A percentile compares a stretch with the other conserved stretches of the same genome.
These are phyloP conservation scores for Aquilaria sinensis DNA, from an alignment of 345 rosid genomes.

Conservation along the genomic window DNA sequence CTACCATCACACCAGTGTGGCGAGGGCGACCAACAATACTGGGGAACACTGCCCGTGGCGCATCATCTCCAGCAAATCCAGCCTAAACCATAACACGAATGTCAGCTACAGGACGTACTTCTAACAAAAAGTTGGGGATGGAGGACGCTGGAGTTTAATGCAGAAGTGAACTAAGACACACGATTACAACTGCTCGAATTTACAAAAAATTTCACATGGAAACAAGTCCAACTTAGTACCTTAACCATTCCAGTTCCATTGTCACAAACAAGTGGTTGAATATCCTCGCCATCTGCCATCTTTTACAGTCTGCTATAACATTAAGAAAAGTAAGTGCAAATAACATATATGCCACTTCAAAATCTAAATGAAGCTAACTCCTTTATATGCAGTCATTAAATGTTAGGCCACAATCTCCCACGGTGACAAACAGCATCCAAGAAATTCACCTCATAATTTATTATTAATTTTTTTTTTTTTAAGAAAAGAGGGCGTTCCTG, in stretches of 20 bases:
- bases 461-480: too few relatives aligned
- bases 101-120: too few relatives aligned
- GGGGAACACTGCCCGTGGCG: conserved; percentile 87
- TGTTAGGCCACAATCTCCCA: too few relatives aligned
- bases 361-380: neutral
- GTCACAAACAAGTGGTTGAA: conserved; percentile 69
- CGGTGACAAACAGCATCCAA: too few relatives aligned
- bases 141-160: neutral
- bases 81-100: conserved; percentile 34
- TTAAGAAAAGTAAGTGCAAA: too few relatives aligned
- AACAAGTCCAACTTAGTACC: conserved; percentile 24
- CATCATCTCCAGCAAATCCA: conserved; percentile 96
- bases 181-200: neutral
- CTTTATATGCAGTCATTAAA: too few relatives aligned
- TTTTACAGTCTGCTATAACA: conserved; percentile 31
- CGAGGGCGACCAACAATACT: conserved; percentile 92
- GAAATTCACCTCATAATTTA: too few relatives aligned
- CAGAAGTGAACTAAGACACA: neutral
- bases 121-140: neutral
- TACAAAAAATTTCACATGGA: too few relatives aligned
- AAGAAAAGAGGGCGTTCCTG: too few relatives aligned
- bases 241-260: conserved; percentile 92
- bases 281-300: conserved; percentile 59
- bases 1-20: conserved; percentile 87
- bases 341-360: neutral